Evolutionary conservation across 805 yeast genomes (phyloP), one percentile per base, ranked within the genome.

Genomic region (Saccharomycodes ludwigii): DNA sequence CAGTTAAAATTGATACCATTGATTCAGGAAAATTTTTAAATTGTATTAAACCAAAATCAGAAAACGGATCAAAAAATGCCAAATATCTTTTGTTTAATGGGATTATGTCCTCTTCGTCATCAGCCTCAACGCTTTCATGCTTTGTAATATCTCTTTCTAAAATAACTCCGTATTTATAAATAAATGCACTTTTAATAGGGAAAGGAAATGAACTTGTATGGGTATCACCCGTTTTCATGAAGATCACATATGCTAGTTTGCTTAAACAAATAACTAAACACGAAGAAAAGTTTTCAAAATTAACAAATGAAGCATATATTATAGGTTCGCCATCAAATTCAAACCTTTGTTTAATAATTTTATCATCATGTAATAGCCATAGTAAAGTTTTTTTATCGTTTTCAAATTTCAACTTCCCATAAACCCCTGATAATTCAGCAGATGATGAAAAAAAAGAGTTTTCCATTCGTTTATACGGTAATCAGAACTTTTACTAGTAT

Each of bases 201-300:
- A 84, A 81, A 0, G 95, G 93, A 39, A 85, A 70, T 41, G 73
- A 73, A 8, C 76, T 67, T 2, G 68, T 63, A 35, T 70, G 70
- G 1, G 69, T 61, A 18, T 69, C 63, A 2, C 91, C 91, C 36
- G 68, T 68, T 4, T 56, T 53, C 34, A 68, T 30, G 23, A 43
- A 68, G 47, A 77, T 82, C 1, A 82, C 63, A 36, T 76, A 62
- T 1, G 80, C 80, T 5, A 71, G 61, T 34, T 74, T 78, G 24
- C 53, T 51, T 30, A 79, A 53, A 19, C 83, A 66, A 2, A 84
- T 73, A 2, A 72, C 80, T 27, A 83, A 56, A 8, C 71, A 68
- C 22, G 37, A 39, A 13, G 32, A 23, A 1, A 40, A 38, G 9
- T 39, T 46, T 24, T 38, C 49, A 47, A 82, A 78, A 3, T 52